Evolutionary conservation across 371 early-diverging fungal genomes (phyloP), one percentile per base, ranked within the genome.

Genomic region (Mortierella sp.): DNA sequence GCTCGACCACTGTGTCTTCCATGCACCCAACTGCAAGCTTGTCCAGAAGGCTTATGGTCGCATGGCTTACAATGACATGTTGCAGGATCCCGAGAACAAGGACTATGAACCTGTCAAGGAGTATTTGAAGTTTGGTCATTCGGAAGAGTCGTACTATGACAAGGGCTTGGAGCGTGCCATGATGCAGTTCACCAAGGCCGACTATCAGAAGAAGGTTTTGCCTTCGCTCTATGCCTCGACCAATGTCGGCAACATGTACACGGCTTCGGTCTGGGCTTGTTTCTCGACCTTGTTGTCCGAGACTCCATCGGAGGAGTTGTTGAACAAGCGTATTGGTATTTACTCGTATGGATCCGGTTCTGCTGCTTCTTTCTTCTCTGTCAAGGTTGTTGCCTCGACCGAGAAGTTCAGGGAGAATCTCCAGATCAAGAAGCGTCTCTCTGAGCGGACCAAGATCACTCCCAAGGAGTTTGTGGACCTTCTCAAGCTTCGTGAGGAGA

Each of bases 341-440:
- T 99, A 96, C 86, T 97, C 99, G 16, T 98, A 98, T 83, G 99
- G 99, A 48, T 97, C 97, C 6, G 99, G 99, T 44, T 92, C 96
- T 46, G 94, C 98, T 55, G 92, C 97, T 45, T 94, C 98, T 68
- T 91, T 98, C 89, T 95, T 96, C 82, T 96, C 97, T 14, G 86
- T 97, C 86, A 91, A 90, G 74, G 90, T 98, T 44, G 82, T 84
- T 55, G 88, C 85, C 50, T 84, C 90, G 59, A 91, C 93, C 57
- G 74, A 84, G 15, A 64, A 82, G 57, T 91, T 96, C 68, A 87
- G 90, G 51, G 30, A 83, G 44, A 86, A 82, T 7, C 82, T 97
- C 55, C 85, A 89, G 81, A 73, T 98, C 70, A 82, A 83, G 62
- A 79, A 86, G 60, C 92, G 96, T 48, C 87, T 98, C 60, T 87